Evolutionary conservation across 2,329 filamentous ascomycete species (phyloP), one percentile per base, ranked within the genome.

Genomic region (Aureobasidium zeae): DNA sequence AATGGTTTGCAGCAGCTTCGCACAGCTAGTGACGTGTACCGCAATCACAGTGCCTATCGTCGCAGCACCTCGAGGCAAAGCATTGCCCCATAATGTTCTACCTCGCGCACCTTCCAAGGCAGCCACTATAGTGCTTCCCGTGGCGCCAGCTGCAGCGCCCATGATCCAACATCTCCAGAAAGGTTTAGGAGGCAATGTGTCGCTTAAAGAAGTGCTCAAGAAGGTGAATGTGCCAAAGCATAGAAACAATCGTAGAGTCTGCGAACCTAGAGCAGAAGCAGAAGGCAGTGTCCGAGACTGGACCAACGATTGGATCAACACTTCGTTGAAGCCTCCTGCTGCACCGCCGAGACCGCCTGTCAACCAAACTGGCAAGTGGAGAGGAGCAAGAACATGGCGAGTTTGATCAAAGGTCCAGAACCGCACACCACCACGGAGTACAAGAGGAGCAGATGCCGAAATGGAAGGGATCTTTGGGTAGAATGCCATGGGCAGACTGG

Each of bases 171-270:
- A 48, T 3, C 36, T 38, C 48, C 38, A 47, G 32, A 50, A 50
- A 1, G 38, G 44, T 10, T 42, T 44, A 9, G 49, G 48, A 2
- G 45, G 44, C 20, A 44, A 26, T 15, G 37, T 44, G 13, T 31
- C 28, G 20, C 45, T 47, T 12, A 48, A 36, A 19, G 17, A 41
- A 22, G 43, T 49, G 22, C 37, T 46, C 12, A 51, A 21, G 16
- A 44, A 48, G 15, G 48, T 50, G 24, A 45, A 51, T 2, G 45
- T 48, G 4, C 48, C 49, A 7, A 51, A 51, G 29, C 48, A 50
- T 5, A 49, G 20, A 16, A 51, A 50, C 9, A 51, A 25, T 13
- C 39, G 44, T 5, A 49, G 26, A 10, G 35, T 44, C 9, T 50
- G 49, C 4, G 37, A 16, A 12, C 41, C 17, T 2, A 39, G 24